Evolutionary conservation across 345 rosid genomes (phyloP), one percentile per base, ranked within the genome.

Genomic region (Eucalyptus regnans): DNA sequence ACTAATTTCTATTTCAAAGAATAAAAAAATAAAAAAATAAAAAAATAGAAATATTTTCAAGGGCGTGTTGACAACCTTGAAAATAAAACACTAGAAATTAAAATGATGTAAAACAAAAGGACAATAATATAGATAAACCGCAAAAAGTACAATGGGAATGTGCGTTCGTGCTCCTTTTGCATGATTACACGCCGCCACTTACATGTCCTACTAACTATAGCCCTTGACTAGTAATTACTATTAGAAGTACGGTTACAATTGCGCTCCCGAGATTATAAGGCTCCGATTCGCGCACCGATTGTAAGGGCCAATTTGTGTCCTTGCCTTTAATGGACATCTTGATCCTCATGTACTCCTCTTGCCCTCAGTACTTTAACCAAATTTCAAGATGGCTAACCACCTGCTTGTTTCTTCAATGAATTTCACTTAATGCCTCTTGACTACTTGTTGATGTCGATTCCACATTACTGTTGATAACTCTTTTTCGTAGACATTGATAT

Each of bases 1-100:
- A 44, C 3, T 1, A 1, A 44, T 44, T 44, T 44, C 9, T 8
- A 2, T 44, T 44, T 2, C 9, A 44, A 44, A 44, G 2, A 44
- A 44, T 44, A 44, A 8, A 44, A 44, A 44, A 8, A 44, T 44
- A 44, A 7, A 44, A 7, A 44, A 44, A 44, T 44, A 43, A 7
- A 43, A 43, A 43, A 43, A 44, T 2, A 44, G 46, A 44, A 44
- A 44, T 44, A 8, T 44, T 44, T 2, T 44, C 1, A 44, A 0
- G 46, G 1, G 3, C 9, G 9, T 44, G 2, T 44, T 44, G 3
- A 44, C 56, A 7, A 52, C 18, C 56, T 52, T 52, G 56, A 52
- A 52, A 18, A 52, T 52, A 52, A 52, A 17, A 3, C 56, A 52
- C 22, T 52, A 52, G 22, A 52, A 52, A 54, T 54, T 18, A 54